Evolutionary conservation across 192 early-diverging fungal species (phyloP).

Genomic region (Podila minutissima): DNA sequence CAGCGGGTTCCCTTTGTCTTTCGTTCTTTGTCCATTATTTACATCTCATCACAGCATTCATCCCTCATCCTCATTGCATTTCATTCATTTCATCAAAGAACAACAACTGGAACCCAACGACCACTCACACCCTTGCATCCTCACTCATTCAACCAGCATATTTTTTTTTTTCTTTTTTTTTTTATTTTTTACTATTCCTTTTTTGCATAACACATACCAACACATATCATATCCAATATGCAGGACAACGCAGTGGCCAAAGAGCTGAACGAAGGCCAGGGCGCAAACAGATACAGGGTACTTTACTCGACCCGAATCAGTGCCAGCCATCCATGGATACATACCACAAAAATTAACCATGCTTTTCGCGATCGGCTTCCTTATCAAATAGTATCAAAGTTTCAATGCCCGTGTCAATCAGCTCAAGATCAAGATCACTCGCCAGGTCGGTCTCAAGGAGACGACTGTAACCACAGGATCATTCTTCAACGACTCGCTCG

Average conservation of each 20-base stretch:
- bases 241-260: slow-evolving; percentile 53
- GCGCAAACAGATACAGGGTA: slow-evolving; percentile 76
- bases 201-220: neutral
- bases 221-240: slow-evolving; percentile 33
- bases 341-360: slow-evolving; percentile 42
- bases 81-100: neutral
- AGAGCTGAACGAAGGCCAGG: slow-evolving; percentile 72
- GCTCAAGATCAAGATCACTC: slow-evolving; percentile 87
- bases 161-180: neutral
- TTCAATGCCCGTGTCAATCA: slow-evolving; percentile 76
- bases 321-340: slow-evolving; percentile 52
- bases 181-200: no score
- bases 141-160: neutral
- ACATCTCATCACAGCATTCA: neutral
- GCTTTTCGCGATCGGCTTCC: slow-evolving; percentile 19
- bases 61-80: neutral
- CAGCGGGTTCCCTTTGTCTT: neutral
- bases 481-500: slow-evolving; percentile 86
- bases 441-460: slow-evolving; percentile 65
- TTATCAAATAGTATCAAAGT: slow-evolving; percentile 73
- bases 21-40: neutral
- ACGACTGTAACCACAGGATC: slow-evolving; percentile 71
- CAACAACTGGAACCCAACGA: neutral
- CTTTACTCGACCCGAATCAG: neutral
- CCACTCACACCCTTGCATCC: neutral